Conservation (phyloP, 441 rosid genomes). For the Brassica hybrid region DNA sequence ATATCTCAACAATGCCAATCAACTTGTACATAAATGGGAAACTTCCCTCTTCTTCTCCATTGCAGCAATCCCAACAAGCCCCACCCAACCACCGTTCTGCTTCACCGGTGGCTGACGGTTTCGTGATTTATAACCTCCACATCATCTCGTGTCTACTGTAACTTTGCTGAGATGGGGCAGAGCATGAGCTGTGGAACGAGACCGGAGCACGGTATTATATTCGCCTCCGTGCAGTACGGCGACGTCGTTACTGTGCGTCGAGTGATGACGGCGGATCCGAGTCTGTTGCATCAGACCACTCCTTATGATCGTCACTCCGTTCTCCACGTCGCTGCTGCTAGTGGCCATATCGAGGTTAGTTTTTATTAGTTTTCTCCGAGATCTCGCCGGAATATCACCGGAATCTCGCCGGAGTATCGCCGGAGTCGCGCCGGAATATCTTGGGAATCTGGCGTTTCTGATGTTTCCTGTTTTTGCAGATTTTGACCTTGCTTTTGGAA, state of each 20-base stretch:
- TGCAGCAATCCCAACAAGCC: background rate
- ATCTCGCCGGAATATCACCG: conserved; percentile 23
- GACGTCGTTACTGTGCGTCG: conserved; percentile 57
- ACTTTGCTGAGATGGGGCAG: conserved; percentile 70
- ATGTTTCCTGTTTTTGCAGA: conserved; percentile 45
- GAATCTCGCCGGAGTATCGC: conserved; percentile 19
- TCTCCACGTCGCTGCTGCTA: conserved; percentile 93
- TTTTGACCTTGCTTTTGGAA: conserved; percentile 73
- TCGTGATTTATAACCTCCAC: conserved; percentile 39
- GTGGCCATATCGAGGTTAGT: conserved; percentile 93
- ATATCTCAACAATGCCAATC: conserved; percentile 28
- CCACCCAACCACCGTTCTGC: conserved; percentile 40
- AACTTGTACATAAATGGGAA: conserved; percentile 43
- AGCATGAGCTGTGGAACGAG: conserved; percentile 75
- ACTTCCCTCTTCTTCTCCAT: conserved; percentile 42
- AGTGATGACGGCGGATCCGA: conserved; percentile 59
- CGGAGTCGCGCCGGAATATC: conserved; percentile 18
- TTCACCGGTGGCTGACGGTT: conserved; percentile 57
- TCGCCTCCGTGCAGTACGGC: conserved; percentile 74
- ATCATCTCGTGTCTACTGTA: background rate
- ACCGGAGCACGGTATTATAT: conserved; percentile 69
- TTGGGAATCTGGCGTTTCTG: background rate
- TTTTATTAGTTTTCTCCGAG: background rate
- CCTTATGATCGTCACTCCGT: conserved; percentile 78
- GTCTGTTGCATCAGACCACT: conserved; percentile 58